Evolutionary conservation across 176 grass and related monocot genomes (phyloP), one percentile per base, ranked within the genome.

Genomic region (Areca catechu): DNA sequence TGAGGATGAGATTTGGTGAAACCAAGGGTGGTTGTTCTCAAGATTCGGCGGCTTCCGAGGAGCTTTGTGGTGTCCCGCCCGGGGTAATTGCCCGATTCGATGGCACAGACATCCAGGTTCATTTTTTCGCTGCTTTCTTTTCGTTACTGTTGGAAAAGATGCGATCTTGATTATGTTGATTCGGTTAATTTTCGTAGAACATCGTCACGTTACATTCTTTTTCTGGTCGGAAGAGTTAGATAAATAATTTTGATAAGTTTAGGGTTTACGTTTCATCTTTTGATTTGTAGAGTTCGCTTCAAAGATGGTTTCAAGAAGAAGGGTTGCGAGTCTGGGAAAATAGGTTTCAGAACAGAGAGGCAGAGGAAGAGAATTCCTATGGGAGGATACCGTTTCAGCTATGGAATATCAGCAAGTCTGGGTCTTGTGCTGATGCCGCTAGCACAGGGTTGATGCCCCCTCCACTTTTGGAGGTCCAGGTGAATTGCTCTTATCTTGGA

Each of bases 391-490:
- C 77, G 9, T 86, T 85, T 67, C 83, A 82, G 64, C 78, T 90
- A 64, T 96, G 86, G 92, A 88, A 87, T 56, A 76, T 96, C 25
- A 79, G 73, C 71, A 96, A 96, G 66, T 90, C 82, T 2, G 70
- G 92, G 63, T 77, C 70, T 69, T 90, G 80, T 70, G 80, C 72
- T 62, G 92, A 96, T 82, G 83, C 83, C 17, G 83, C 86, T 25
- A 82, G 90, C 74, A 78, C 86, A 61, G 86, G 92, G 18, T 71
- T 90, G 57, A 96, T 96, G 77, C 92, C 92, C 50, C 92, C 92
- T 52, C 92, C 86, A 15, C 76, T 90, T 4, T 66, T 96, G 71
- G 92, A 96, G 67, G 62, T 90, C 57, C 92, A 96, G 86, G 92
- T 90, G 76, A 74, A 50, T 73, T 67, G 19, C 19, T 15, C 15